Evolutionary conservation across 768 basidiomycete species (phyloP), one percentile per base, ranked within the genome.

Genomic region (Termitomyces sp.): DNA sequence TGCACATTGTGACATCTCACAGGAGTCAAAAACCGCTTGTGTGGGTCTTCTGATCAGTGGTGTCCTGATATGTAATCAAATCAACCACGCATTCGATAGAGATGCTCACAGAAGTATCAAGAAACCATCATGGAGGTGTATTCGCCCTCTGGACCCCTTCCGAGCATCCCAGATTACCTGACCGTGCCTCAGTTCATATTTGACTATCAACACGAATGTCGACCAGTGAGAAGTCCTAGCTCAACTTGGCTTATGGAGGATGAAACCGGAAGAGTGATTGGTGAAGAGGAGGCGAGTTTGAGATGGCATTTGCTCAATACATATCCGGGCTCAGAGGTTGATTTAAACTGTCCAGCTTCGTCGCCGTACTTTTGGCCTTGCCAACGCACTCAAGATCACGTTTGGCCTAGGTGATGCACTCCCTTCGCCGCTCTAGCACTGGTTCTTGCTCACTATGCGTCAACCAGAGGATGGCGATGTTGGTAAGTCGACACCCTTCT

Each of bases 161-260:
- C 79, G 32, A 61, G 54, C 53, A 74, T 82, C 53, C 81, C 81
- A 9, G 80, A 82, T 64, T 68, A 80, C 61, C 61, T 82, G 39
- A 79, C 79, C 2, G 64, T 82, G 39, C 75, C 78, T 5, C 81
- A 84, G 64, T 83, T 83, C 64, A 70, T 80, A 30, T 77, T 84
- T 51, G 78, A 81, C 60, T 64, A 59, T 34, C 59, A 66, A 30
- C 79, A 82, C 58, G 66, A 73, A n/a, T 67, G 63, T 30, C 69
- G 79, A 41, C 80, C 79, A 6, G 60, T 61, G 28, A 71, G 73
- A 57, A 66, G 53, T 17, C 52, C 59, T 23, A 60, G 61, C 21
- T 70, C 61, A 32, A 73, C 78, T 11, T 81, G 79, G 73, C 63
- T 84, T 34, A 75, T 83, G 46, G 79, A 83, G 32, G 80, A 83